Percentiles rank a stretch among this genome's conserved stretches.
phyloP scores from a whole-genome alignment of 306 rosid species.

The Alnus glutinosa region DNA sequence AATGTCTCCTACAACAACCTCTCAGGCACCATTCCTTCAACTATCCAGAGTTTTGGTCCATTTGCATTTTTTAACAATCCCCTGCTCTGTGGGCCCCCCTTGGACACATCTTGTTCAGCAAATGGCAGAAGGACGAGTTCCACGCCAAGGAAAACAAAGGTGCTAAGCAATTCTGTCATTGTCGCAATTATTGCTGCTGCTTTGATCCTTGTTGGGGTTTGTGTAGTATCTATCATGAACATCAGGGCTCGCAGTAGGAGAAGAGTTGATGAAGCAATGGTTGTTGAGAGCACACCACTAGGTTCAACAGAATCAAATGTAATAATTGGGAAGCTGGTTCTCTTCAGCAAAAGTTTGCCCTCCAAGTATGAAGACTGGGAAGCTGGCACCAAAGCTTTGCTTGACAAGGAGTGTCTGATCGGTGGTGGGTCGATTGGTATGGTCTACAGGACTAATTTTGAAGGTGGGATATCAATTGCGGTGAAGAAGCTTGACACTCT shows the following conservation, averaged over 20 bases:
- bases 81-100: slow-evolving; percentile 84
- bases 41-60: slow-evolving; percentile 61
- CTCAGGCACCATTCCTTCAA: slow-evolving; percentile 71
- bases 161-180: slow-evolving; percentile 73
- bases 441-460: slow-evolving; percentile 80
- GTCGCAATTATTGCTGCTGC: slow-evolving; percentile 95
- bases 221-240: slow-evolving; percentile 79
- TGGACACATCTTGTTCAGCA: slow-evolving; percentile 64
- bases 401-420: slow-evolving; percentile 82
- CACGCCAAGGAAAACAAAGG: slow-evolving; percentile 47
- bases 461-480: slow-evolving; percentile 87
- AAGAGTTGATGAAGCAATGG: slow-evolving; percentile 51
- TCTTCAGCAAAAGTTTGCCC: slow-evolving; percentile 92
- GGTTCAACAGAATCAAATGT: slow-evolving; percentile 77
- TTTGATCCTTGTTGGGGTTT: slow-evolving; percentile 80
- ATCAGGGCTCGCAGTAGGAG: slow-evolving; percentile 58
- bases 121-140: slow-evolving; percentile 40
- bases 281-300: slow-evolving; percentile 85
- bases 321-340: slow-evolving; percentile 92
- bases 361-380: slow-evolving; percentile 99
- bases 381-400: slow-evolving; percentile 92
- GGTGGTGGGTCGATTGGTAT: slow-evolving; percentile 93
- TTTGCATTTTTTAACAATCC: slow-evolving; percentile 76
- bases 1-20: slow-evolving; percentile 83
- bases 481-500: slow-evolving; percentile 92